Evolutionary conservation across 2,329 filamentous ascomycete species (phyloP).

Genomic region (Trichoderma gracile): DNA sequence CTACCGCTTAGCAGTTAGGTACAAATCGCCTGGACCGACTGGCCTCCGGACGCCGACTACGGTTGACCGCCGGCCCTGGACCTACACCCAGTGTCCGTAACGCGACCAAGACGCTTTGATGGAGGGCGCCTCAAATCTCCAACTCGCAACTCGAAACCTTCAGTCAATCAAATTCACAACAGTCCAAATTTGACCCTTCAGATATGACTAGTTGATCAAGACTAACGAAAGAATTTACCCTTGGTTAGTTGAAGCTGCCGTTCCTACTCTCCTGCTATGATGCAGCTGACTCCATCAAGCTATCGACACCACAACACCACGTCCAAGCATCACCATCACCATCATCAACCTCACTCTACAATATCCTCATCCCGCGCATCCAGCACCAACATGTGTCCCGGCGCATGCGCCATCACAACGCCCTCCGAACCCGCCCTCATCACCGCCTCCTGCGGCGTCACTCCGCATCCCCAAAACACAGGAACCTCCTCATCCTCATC

Average conservation of each 20-base stretch:
- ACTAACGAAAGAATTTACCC: no score
- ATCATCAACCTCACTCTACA: background rate
- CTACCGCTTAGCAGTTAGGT: no score
- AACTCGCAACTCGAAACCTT: background rate
- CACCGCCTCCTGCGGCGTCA: conserved; percentile 66
- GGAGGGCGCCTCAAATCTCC: background rate
- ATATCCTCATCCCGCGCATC: conserved; percentile 51
- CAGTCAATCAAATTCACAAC: background rate
- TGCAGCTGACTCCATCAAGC: background rate
- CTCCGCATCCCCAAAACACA: conserved; percentile 65
- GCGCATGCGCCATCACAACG: conserved; percentile 60
- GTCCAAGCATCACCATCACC: background rate
- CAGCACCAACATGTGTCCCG: conserved; percentile 62
- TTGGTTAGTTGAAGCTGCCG: background rate
- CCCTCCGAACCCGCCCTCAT: conserved; percentile 57
- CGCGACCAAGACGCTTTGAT: no score
- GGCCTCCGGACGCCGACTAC: no score
- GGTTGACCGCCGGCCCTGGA: no score
- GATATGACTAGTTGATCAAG: no score
- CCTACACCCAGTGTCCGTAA: no score
- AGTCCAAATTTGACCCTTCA: no score
- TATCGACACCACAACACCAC: background rate
- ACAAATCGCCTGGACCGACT: no score
- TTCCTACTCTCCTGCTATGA: background rate
- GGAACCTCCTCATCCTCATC: conserved; percentile 46